Evolutionary conservation across 2,329 filamentous ascomycete species (phyloP), one percentile per base, ranked within the genome.

Genomic region (Xenosphaeropsis pyriputrescens): DNA sequence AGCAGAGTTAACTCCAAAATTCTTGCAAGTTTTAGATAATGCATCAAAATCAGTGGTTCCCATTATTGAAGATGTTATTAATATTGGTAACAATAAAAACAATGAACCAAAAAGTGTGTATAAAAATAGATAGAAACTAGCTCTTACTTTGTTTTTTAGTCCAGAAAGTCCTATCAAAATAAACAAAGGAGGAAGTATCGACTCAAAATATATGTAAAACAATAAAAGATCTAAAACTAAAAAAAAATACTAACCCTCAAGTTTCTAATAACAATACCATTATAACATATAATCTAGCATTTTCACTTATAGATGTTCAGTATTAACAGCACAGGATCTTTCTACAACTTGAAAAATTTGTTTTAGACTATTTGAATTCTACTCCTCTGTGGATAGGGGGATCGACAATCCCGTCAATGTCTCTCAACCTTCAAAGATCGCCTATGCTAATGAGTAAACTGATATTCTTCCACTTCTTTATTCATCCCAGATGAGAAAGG

Each of bases 81-180:
- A 39, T 41, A 53, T 52, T 39, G 48, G 52, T 46, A 51, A 44
- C 49, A 52, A 46, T 48, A 53, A 48, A 43, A 53, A 52, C 42
- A 52, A 50, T 30, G 47, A 51, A 29, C 43, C 46, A 47, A 45
- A 39, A 9, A 26, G 12, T 26, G 48, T 53, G 41, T 53, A 52
- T 52, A 50, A 51, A 43, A 52, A 52, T 43, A 52, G 40, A 45
- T 52, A 54, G 43, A 51, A 52, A 47, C 48, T 53, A 37, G 50
- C 50, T 48, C 48, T 50, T 45, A 51, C 49, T 50, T 45, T 51
- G 45, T 51, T 51, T 46, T 39, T 51, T 43, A 43, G 49, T 36
- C 49, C 49, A 50, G 42, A 50, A 43, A 50, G 43, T 40, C 47
- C 48, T 47, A 51, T 50, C 44, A 51, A 43, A 49, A 51, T 38